Base-by-base conservation (phyloP, 169 alveolate species). In the Plasmodium berghei region DNA sequence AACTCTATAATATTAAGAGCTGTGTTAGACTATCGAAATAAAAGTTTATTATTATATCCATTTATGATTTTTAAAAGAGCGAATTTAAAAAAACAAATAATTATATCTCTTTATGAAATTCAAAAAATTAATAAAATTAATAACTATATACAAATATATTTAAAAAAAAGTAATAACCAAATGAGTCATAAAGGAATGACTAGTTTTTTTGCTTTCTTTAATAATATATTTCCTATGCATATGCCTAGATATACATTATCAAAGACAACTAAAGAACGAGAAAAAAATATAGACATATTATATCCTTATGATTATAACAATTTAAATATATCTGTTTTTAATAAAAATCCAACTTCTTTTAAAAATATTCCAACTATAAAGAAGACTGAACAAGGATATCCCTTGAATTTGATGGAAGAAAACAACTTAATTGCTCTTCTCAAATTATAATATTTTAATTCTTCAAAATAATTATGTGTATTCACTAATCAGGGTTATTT, bases 1-100 rank as follows among this genome's bases (percentile, higher is more conserved):
- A 83, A 56, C 18, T 83, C 90, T 12, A 45, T 83, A 34, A 67
- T 83, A 48, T 83, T 83, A 46, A 66, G 90, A 10, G 90, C 90
- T n/a, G 90, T 83, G 1, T 45, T 83, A 45, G 90, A 83, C 28
- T 55, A 54, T 55, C 48, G 67, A 18, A 83, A 83, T 52, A 66
- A 59, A 24, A 59, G 56, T 18, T 59, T 83, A 34, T 48, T 83
- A 18, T 40, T 83, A 16, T 83, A 83, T 46, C 90, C 90, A 4
- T 83, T 67, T 49, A 83, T 61, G 58, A 5, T 67, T 5, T 14
- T 83, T 28, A 66, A 58, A 26, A 66, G 52, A 67, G 28, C 22
- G 2, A 52, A 61, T 58, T 26, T 42, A 45, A 67, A 67, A 83
- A 83, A 83, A 40, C 90, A 83, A 16, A 52, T 83, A n/a, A 83